Base-by-base conservation (phyloP, 257 asterid genomes). In the Leonotis leonurus region DNA sequence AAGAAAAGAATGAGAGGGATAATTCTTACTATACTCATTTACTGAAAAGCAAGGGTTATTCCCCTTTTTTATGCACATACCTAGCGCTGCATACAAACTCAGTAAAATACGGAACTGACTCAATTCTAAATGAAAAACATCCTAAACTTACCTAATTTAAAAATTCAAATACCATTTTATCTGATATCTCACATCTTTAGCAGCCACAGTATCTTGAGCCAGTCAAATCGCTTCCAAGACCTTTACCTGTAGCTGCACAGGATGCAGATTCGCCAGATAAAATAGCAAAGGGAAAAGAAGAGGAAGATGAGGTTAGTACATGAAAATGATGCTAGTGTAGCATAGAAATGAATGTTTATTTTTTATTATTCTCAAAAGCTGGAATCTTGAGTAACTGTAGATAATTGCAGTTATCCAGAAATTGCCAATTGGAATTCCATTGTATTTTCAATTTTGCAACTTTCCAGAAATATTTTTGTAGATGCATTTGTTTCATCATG, bases 161-260 rank as follows among this genome's bases (percentile, higher is more conserved):
- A 26, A 41, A 33, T 49, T 45, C 24, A 49, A n/a, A 12, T 54
- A 29, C 26, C 17, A 50, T 35, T 53, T 52, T 24, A 9, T 62
- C 40, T 56, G 45, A 75, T 70, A 43, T 52, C 65, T 32, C 57
- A 18, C 67, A 48, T 71, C 25, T 70, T 44, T 74, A 57, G 83
- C 86, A 80, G 97, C 82, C 82, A 20, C 86, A 74, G 60, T 70
- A 78, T 73, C 40, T 71, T 73, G 95, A 89, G 74, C 24, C 77
- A 27, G 81, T 61, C 44, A 82, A 73, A 79, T 73, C 92, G 74
- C 95, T 89, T 80, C 97, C 98, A 25, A 87, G 81, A 71, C 98
- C 98, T 37, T 75, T 81, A 75, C 84, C 97, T 12, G 75, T 80
- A 60, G 80, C 85, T 62, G 75, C 78, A 44, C 80, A 74, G 77